Percentiles rank a stretch among this genome's conserved stretches.
Evolutionary conservation across 345 rosid species (phyloP).

Genomic region (Gossypium raimondii): DNA sequence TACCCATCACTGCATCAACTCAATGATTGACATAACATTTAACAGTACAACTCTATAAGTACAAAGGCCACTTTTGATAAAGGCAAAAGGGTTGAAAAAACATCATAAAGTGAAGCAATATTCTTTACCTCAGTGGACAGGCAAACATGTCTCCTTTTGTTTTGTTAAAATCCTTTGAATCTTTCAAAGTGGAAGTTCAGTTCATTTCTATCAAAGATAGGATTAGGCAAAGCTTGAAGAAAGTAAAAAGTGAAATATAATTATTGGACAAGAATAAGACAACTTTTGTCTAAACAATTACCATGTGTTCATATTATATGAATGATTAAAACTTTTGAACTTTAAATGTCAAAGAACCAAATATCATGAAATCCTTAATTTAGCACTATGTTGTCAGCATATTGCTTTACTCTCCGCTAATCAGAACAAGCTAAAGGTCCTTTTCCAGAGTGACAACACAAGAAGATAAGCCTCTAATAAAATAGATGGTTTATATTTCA

Average conservation of each 20-base stretch:
- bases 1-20: neutral
- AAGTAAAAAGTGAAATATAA: neutral
- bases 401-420: neutral
- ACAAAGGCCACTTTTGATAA: neutral
- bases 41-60: neutral
- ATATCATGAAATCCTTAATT: neutral
- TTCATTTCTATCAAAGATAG: conserved; percentile 2
- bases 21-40: conserved; percentile 1
- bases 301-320: too few relatives aligned
- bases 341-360: too few relatives aligned
- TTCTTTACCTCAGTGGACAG: neutral
- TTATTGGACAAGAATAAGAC: too few relatives aligned
- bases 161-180: neutral
- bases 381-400: neutral
- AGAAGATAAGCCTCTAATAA: neutral
- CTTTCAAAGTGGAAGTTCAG: neutral
- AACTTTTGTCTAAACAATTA: too few relatives aligned
- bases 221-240: conserved; percentile 12
- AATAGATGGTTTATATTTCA: neutral
- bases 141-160: conserved; percentile 5
- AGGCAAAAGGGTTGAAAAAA: neutral
- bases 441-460: neutral
- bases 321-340: too few relatives aligned
- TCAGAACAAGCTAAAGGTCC: conserved; percentile 3
- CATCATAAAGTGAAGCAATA: neutral